These are phyloP conservation scores for Elsinoe necatrix DNA, from an alignment of 2,329 filamentous ascomycete genomes.

Conservation along the genomic window DNA sequence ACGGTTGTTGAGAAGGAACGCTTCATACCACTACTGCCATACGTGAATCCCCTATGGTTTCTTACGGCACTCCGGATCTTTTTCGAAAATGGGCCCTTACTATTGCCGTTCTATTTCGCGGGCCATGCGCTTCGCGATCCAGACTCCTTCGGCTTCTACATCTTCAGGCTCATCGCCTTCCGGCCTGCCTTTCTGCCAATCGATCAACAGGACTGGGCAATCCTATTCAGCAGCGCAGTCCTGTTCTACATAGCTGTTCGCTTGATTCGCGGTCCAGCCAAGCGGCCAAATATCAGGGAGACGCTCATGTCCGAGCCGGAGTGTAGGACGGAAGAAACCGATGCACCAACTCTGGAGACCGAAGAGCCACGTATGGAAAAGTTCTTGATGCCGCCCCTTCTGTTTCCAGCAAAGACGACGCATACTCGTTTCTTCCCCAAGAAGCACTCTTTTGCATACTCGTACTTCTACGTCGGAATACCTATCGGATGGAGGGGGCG, in stretches of 20 bases:
- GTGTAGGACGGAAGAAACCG: neutral
- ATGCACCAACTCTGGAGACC: neutral
- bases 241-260: neutral
- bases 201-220: neutral
- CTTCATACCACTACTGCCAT: neutral
- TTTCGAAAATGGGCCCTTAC: neutral
- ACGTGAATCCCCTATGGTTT: neutral
- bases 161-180: neutral
- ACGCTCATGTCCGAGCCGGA: neutral
- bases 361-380: slow-evolving; percentile 23
- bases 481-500: slow-evolving; percentile 55
- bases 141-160: neutral
- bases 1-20: neutral
- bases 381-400: slow-evolving; percentile 36
- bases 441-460: slow-evolving; percentile 60
- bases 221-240: neutral
- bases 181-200: neutral
- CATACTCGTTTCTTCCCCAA: slow-evolving; percentile 60
- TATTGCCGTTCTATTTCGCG: neutral
- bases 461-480: slow-evolving; percentile 60
- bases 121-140: neutral
- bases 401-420: slow-evolving; percentile 58
- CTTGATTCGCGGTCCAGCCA: neutral
- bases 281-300: neutral
- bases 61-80: neutral